phyloP scores from a whole-genome alignment of 768 basidiomycete genomes.

The Termitomyces sp. region DNA sequence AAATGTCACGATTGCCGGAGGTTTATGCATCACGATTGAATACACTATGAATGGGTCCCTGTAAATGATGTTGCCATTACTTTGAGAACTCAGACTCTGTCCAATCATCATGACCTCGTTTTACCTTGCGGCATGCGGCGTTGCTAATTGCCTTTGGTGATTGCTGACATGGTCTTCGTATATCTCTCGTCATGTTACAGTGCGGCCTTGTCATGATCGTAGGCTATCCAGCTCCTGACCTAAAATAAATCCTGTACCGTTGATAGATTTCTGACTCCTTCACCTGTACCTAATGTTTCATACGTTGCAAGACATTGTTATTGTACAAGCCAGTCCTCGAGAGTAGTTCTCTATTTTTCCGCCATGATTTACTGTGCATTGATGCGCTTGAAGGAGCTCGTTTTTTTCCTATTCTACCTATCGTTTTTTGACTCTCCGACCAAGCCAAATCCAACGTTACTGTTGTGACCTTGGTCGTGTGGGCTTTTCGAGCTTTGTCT shows the following conservation, averaged over 20 bases:
- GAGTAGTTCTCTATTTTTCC: background rate
- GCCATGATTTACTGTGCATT: background rate
- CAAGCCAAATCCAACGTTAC: conserved; percentile 15
- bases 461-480: conserved; percentile 17
- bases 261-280: background rate
- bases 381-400: background rate
- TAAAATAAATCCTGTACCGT: background rate
- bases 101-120: background rate
- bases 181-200: background rate
- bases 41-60: background rate
- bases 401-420: background rate
- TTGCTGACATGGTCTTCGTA: background rate
- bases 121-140: no score
- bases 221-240: background rate
- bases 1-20: background rate
- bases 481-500: conserved; percentile 10
- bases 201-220: background rate
- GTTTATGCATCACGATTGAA: background rate
- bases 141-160: background rate
- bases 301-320: background rate
- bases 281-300: background rate
- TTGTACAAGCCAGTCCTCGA: no score
- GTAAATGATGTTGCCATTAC: background rate
- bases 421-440: conserved; percentile 53
- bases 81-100: background rate